A percentile compares a stretch with the other conserved stretches of the same genome.
phyloP scores from a whole-genome alignment of 208 protist species.

The Lotmaria passim region DNA sequence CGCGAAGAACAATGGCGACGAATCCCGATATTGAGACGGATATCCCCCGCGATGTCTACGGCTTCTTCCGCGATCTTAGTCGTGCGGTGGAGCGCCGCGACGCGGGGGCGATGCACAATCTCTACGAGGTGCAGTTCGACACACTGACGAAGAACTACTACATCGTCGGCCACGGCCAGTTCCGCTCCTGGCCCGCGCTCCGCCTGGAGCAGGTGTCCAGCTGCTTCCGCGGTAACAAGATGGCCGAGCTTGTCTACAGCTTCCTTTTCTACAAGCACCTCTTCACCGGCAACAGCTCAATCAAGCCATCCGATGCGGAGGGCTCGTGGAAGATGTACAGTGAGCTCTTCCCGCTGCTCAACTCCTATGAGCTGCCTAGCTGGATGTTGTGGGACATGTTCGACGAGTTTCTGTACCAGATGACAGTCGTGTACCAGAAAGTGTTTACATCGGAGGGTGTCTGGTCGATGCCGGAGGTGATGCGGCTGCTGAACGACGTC shows the following conservation, averaged over 20 bases:
- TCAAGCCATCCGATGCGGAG: constrained; percentile 60
- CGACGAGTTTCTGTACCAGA: constrained; percentile 91
- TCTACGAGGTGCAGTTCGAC: constrained; percentile 87
- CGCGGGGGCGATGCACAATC: constrained; percentile 62
- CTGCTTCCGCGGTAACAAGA: constrained; percentile 60
- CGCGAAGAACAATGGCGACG: constrained; percentile 57
- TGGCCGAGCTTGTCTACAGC: constrained; percentile 80
- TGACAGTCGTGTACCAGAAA: constrained; percentile 90
- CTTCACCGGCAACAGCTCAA: constrained; percentile 70
- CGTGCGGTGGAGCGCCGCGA: constrained; percentile 76
- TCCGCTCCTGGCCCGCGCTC: constrained; percentile 78
- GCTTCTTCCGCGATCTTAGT: constrained; percentile 78
- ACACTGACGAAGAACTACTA: constrained; percentile 78
- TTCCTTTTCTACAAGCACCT: constrained; percentile 89
- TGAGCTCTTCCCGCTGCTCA: constrained; percentile 60
- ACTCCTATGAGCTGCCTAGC: constrained; percentile 73
- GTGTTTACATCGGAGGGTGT: constrained; percentile 59
- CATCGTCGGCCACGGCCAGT: constrained; percentile 64
- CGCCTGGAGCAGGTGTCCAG: constrained; percentile 65
- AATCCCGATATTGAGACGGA: constrained; percentile 93
- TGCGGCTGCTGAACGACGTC: constrained; percentile 64
- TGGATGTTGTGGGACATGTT: constrained; percentile 92
- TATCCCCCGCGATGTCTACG: constrained; percentile 79
- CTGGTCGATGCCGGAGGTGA: constrained; percentile 75
- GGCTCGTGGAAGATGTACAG: constrained; percentile 79